A percentile compares a stretch with the other conserved stretches of the same genome.
phyloP scores from a whole-genome alignment of 2,329 filamentous ascomycete species.

The Parascedosporium putredinis region DNA sequence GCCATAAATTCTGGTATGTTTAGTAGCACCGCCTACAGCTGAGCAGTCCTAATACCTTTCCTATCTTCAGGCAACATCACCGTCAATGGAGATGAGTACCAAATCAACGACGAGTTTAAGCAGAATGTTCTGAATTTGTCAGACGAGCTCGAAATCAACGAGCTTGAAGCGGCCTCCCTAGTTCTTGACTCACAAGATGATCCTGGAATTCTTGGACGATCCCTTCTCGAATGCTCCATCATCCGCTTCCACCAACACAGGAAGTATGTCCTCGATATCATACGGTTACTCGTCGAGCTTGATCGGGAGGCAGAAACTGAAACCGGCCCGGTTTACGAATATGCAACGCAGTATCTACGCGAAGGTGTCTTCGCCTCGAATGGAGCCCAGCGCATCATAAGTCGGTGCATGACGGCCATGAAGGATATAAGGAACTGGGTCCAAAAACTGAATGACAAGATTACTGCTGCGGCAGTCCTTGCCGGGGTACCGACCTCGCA shows the following conservation, averaged over 20 bases:
- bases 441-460: conserved; percentile 62
- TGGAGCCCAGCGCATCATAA: conserved; percentile 51
- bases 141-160: conserved; percentile 83
- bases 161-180: conserved; percentile 69
- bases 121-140: conserved; percentile 72
- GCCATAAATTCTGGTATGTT: conserved; percentile 54
- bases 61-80: conserved; percentile 58
- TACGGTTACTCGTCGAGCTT: conserved; percentile 66
- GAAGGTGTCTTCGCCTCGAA: conserved; percentile 42
- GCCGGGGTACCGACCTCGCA: conserved; percentile 46
- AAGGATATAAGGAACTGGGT: conserved; percentile 67
- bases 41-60: conserved; percentile 1
- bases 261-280: conserved; percentile 70
- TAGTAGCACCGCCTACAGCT: not conserved
- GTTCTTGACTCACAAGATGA: conserved; percentile 66
- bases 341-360: conserved; percentile 17
- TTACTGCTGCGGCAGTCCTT: conserved; percentile 65
- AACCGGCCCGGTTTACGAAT: not conserved
- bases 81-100: conserved; percentile 62
- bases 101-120: conserved; percentile 78
- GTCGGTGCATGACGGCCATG: conserved; percentile 69
- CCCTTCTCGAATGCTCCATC: conserved; percentile 67
- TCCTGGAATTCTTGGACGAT: conserved; percentile 56
- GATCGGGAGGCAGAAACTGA: conserved; percentile 42
- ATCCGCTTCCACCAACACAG: conserved; percentile 83